phyloP scores from a whole-genome alignment of 139 green algal genomes.

The Limnomonas spitsbergensis region DNA sequence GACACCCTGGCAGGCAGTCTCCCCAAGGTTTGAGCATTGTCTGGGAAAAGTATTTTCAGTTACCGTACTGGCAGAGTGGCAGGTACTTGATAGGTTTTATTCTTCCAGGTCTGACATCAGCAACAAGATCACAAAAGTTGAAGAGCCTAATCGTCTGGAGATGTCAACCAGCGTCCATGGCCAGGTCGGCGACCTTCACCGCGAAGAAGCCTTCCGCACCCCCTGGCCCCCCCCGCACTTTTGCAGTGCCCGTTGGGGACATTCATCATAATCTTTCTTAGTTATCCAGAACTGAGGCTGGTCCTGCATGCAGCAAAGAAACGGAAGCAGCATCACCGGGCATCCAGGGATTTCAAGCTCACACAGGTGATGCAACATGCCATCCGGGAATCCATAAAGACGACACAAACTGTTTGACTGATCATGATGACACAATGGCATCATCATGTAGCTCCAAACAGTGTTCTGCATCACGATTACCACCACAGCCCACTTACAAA shows the following conservation, averaged over 20 bases:
- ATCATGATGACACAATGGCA: background rate
- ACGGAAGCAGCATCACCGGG: no score
- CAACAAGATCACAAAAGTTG: background rate
- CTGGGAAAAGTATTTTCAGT: background rate
- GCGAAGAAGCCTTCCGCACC: background rate
- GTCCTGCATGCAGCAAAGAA: conserved; percentile 30
- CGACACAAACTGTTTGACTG: background rate
- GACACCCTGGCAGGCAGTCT: no score
- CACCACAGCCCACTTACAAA: no score
- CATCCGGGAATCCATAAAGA: no score
- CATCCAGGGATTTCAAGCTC: no score
- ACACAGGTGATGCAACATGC: no score
- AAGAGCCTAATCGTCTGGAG: background rate
- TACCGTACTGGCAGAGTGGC: background rate
- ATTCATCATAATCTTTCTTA: conserved; percentile 64
- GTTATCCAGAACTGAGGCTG: conserved; percentile 73
- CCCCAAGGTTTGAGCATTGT: no score
- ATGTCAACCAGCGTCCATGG: no score
- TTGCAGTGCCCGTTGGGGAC: conserved; percentile 44
- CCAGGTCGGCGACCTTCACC: no score
- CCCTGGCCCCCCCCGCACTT: conserved; percentile 31
- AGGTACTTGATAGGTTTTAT: background rate
- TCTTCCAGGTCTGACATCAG: background rate
- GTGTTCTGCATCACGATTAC: no score
- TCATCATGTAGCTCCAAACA: background rate